phyloP scores from a whole-genome alignment of 2,329 filamentous ascomycete genomes.

The Raffaelea arxii region DNA sequence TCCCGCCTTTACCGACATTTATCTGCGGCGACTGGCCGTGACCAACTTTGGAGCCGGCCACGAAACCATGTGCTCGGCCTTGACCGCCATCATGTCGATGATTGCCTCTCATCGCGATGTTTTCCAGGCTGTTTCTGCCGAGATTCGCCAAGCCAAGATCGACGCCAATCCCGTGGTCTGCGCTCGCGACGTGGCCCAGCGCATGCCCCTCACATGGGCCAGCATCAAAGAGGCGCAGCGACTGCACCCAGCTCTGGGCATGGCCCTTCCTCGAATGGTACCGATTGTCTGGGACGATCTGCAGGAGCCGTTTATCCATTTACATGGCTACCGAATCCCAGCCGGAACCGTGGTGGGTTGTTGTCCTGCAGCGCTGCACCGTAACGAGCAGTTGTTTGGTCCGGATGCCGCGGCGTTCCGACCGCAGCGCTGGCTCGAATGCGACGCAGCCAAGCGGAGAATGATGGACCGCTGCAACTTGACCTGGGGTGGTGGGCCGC shows the following conservation, averaged over 20 bases:
- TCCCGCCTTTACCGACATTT: constrained; percentile 35
- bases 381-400: constrained; percentile 39
- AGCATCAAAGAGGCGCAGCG: constrained; percentile 42
- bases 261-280: constrained; percentile 38
- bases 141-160: constrained; percentile 15
- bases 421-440: constrained; percentile 37
- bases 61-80: constrained; percentile 42
- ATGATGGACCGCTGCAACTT: constrained; percentile 39
- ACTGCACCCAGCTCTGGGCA: constrained; percentile 39
- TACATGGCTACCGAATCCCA: constrained; percentile 32
- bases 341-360: constrained; percentile 39
- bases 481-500: constrained; percentile 41
- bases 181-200: constrained; percentile 15
- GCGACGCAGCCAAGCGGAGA: constrained; percentile 17
- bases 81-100: constrained; percentile 43
- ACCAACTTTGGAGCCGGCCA: constrained; percentile 48
- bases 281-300: too few relatives aligned
- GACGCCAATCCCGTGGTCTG: constrained; percentile 4
- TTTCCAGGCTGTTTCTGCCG: constrained; percentile 20
- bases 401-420: constrained; percentile 30
- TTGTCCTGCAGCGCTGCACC: constrained; percentile 39
- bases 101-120: constrained; percentile 28
- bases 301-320: too few relatives aligned
- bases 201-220: constrained; percentile 29
- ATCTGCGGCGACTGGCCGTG: constrained; percentile 40